These are phyloP conservation scores for Mortierella alpina DNA, from an alignment of 192 early-diverging fungal genomes.

Conservation along the genomic window DNA sequence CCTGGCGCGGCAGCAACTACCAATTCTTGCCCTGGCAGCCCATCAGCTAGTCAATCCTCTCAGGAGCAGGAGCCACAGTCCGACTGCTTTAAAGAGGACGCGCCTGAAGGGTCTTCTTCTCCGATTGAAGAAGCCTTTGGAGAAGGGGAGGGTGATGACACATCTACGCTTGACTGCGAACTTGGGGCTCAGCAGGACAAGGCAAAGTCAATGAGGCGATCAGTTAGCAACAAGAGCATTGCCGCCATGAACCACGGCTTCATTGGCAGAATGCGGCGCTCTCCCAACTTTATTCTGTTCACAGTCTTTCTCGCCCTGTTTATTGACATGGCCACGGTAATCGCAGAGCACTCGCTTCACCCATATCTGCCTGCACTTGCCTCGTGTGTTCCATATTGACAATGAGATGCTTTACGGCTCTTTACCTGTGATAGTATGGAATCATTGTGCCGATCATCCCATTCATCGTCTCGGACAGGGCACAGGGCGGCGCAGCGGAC, in stretches of 20 bases:
- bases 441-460: conserved; percentile 80
- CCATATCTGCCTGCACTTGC: not conserved
- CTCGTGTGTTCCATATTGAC: not conserved
- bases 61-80: too few relatives aligned
- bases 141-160: not conserved
- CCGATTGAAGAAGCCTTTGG: not conserved
- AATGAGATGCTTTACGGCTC: not conserved
- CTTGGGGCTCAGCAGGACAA: not conserved
- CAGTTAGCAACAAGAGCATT: conserved; percentile 18
- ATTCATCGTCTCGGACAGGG: conserved; percentile 70
- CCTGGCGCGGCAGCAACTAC: too few relatives aligned
- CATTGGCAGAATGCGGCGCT: conserved; percentile 35
- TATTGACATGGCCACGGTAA: conserved; percentile 51
- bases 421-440: conserved; percentile 60
- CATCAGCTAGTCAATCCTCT: too few relatives aligned
- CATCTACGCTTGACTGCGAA: too few relatives aligned
- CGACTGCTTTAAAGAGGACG: not conserved
- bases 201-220: conserved; percentile 3
- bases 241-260: conserved; percentile 14
- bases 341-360: not conserved
- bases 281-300: conserved; percentile 47
- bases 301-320: conserved; percentile 45
- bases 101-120: not conserved
- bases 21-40: too few relatives aligned
- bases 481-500: conserved; percentile 64